Evolutionary conservation across 2,329 filamentous ascomycete genomes (phyloP), one percentile per base, ranked within the genome.

Genomic region (Trichocomaceae sp.): DNA sequence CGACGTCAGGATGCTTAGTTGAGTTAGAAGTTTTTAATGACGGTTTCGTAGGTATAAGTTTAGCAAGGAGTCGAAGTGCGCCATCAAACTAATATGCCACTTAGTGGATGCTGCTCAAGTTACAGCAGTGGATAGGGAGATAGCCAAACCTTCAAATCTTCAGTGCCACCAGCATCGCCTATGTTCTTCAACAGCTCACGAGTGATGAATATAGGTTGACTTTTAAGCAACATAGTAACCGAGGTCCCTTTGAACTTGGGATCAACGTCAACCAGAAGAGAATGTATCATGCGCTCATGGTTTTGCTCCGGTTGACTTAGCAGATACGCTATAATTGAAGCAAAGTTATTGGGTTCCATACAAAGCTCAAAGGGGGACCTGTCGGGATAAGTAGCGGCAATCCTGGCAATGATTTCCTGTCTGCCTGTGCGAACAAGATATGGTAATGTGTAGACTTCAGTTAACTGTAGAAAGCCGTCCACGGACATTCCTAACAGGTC

Each of bases 391-490:
- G 87, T 88, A 61, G 87, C 82, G 0, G 90, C 88, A 61, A 99
- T 88, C 59, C 85, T 86, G 62, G 86, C 81, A 41, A 99, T 85
- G 15, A 95, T 80, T 56, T 95, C 88, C 55, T 79, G 80, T 63
- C 86, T 86, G 65, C 86, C 87, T 42, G 83, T 85, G 39, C 96
- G 75, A 2, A 99, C 88, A 17, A 99, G 79, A 72, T 88, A 90
- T 1, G 95, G 93, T 8, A 99, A 71, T 7, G 91, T 91, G 62
- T 93, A 83, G 13, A 83, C 79, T 67, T 96, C 90, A 8, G 92
- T 88, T 17, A 86, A 72, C 13, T 86, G 72, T 9, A 96, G 77
- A 45, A 97, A 83, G 51, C 88, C 83, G 44, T 84, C 79, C 8
- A 95, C 80, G 39, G 83, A 86, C 64, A 90, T 85, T 50, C 85